These are phyloP conservation scores for Pseudoscleropodium purum DNA, from an alignment of 225 moss, liverwort and hornwort species.

Conservation along the genomic window DNA sequence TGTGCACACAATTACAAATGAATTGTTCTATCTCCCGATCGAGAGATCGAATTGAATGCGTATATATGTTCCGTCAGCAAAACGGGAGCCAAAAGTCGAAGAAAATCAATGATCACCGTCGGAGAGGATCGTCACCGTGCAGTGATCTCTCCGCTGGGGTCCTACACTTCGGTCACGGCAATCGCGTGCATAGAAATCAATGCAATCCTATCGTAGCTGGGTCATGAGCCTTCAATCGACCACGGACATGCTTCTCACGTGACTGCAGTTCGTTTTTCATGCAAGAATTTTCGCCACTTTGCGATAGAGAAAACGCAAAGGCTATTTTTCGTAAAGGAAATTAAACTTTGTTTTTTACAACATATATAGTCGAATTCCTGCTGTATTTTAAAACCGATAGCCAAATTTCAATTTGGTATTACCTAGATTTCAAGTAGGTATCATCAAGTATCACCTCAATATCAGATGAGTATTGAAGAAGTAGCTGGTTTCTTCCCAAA, in stretches of 20 bases:
- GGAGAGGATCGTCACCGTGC: background rate
- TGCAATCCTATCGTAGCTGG: background rate
- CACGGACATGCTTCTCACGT: background rate
- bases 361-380: background rate
- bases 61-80: background rate
- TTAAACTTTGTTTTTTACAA: background rate
- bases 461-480: background rate
- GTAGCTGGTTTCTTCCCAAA: background rate
- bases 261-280: background rate
- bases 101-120: background rate
- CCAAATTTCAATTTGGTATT: background rate
- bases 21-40: background rate
- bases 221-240: background rate
- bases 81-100: background rate
- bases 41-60: background rate
- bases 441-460: too few relatives aligned
- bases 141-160: background rate
- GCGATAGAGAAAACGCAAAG: too few relatives aligned
- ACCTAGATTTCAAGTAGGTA: background rate
- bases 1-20: background rate
- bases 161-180: background rate
- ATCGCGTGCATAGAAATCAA: background rate
- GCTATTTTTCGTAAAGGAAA: background rate
- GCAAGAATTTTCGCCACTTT: background rate
- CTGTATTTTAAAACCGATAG: too few relatives aligned